Conservation (phyloP, 768 basidiomycete species). For the Asterophora lycoperdoides region DNA sequence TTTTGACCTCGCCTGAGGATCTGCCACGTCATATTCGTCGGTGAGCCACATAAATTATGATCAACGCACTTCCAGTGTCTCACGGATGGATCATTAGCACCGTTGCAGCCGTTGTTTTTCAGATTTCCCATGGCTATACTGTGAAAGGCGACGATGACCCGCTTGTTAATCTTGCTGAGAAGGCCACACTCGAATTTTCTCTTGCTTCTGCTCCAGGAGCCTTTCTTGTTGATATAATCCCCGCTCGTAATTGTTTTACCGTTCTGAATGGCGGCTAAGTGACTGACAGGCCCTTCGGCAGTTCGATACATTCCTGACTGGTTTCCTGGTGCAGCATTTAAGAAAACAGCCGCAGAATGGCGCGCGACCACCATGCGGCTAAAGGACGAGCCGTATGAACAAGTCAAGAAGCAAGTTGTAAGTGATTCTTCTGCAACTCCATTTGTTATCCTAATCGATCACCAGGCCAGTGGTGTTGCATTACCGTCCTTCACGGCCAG, state of each 20-base stretch:
- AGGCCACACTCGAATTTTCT: slow-evolving; percentile 35
- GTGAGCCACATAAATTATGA: slow-evolving; percentile 13
- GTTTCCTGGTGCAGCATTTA: slow-evolving; percentile 56
- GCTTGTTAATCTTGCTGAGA: slow-evolving; percentile 35
- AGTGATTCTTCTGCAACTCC: slow-evolving; percentile 2
- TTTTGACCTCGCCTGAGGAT: slow-evolving; percentile 1
- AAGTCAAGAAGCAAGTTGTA: slow-evolving; percentile 45
- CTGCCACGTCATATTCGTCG: slow-evolving; percentile 10
- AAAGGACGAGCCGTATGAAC: slow-evolving; percentile 42
- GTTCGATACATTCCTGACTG: slow-evolving; percentile 48
- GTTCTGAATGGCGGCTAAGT: no score
- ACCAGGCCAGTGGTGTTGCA: slow-evolving; percentile 15
- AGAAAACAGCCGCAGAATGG: slow-evolving; percentile 43
- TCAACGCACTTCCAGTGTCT: background rate
- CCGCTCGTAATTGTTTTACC: slow-evolving; percentile 29
- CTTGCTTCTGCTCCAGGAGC: slow-evolving; percentile 38
- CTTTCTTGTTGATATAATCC: slow-evolving; percentile 48
- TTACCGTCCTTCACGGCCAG: slow-evolving; percentile 33
- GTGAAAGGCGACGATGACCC: slow-evolving; percentile 36
- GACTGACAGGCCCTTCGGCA: slow-evolving; percentile 14
- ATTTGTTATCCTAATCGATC: background rate
- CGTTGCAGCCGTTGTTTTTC: slow-evolving; percentile 34
- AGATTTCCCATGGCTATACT: slow-evolving; percentile 41
- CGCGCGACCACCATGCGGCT: slow-evolving; percentile 36
- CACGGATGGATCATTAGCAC: background rate